Conservation (phyloP, 2,329 filamentous ascomycete genomes). For the Ceratocystis cubensis region DNA sequence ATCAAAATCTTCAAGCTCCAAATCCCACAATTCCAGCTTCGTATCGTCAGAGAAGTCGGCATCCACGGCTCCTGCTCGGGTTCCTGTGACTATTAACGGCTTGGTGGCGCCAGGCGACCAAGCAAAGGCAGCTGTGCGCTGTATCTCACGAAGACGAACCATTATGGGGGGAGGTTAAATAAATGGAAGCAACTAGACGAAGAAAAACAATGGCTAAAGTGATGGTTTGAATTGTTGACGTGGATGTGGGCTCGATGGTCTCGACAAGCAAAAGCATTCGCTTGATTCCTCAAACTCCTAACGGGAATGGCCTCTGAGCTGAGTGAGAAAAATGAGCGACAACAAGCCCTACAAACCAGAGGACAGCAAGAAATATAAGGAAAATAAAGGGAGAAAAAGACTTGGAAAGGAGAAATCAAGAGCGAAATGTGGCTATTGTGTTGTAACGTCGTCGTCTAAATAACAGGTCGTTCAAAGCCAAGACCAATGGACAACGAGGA, state of each 20-base stretch:
- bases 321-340: conserved; percentile 2
- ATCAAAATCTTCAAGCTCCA: conserved; percentile 64
- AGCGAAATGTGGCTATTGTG: not conserved
- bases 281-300: not conserved
- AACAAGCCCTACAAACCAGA: conserved; percentile 18
- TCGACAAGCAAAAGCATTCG: conserved; percentile 6
- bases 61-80: conserved; percentile 85
- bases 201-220: conserved; percentile 3
- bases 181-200: not conserved
- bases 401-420: not conserved
- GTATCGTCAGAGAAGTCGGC: conserved; percentile 97
- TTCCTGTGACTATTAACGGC: conserved; percentile 83
- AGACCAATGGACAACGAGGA: not conserved
- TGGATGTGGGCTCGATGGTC: not conserved
- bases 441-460: not conserved
- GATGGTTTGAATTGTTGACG: not conserved
- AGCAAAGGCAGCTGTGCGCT: conserved; percentile 90
- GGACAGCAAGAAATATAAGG: conserved; percentile 15
- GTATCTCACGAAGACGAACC: conserved; percentile 94
- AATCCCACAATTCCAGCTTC: conserved; percentile 90
- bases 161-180: conserved; percentile 39
- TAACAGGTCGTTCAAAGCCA: not conserved
- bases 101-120: conserved; percentile 76
- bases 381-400: conserved; percentile 1
- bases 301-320: not conserved